Base-by-base conservation (phyloP, 1,139 yeast species). In the Lodderomyces margitis region DNA sequence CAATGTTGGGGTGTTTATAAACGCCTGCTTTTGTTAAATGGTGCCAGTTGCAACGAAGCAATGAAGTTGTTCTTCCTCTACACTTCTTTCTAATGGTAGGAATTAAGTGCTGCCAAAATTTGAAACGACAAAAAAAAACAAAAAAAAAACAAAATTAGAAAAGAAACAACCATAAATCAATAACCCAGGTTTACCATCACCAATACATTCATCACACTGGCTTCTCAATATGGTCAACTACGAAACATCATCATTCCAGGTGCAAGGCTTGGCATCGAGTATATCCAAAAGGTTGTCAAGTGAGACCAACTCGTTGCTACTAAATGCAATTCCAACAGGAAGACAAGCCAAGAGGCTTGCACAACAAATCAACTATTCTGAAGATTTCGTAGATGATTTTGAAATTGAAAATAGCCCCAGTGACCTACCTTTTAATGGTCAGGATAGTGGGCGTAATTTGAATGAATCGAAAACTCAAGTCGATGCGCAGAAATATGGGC, bases 361-460 rank as follows among this genome's bases (percentile, higher is more conserved):
- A 3, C 77, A 80, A 40, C 83, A 81, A 39, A 80, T 88, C 41
- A 88, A 86, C 59, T 91, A 89, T 56, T 92, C 96, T 0, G 98
- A 89, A 53, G 88, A 81, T 42, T 73, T 61, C 40, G 58, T 53
- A 37, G 68, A 64, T 42, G 85, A 81, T 47, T 95, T 86, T 54
- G 95, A 87, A 46, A 78, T 80, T 45, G 87, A 83, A 37, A 87
- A 82, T 32, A 83, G 48, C 3, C 54, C 57, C 27, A 49, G 66
- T 3, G 40, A 37, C 11, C 24, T 21, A 14, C 20, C 35, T 15
- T 17, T 6, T 7, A 37, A 21, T 23, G 40, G 36, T 2, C 19
- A 21, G 11, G 30, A 35, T 28, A 42, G 41, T 9, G 39, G 41
- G 5, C 38, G 44, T 19, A 40, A 31, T 14, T 15, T 34, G 2